These are phyloP conservation scores for Licmophora abbreviata DNA, from an alignment of 108 stramenopile species.

Conservation along the genomic window DNA sequence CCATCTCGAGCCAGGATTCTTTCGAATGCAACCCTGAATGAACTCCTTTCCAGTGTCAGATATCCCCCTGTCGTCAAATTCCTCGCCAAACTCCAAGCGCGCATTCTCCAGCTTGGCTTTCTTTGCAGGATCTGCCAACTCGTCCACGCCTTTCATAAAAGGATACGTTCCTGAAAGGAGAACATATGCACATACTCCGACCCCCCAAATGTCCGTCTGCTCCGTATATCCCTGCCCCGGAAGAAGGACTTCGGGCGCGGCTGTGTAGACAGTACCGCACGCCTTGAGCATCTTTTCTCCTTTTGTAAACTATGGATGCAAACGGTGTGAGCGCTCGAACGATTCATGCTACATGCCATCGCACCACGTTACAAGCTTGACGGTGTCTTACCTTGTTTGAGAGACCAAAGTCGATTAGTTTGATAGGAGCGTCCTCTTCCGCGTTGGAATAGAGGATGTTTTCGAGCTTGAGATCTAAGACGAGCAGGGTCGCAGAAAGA, in stretches of 20 bases:
- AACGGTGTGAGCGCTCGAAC: too few species aligned
- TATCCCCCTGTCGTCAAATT: slow-evolving; percentile 63
- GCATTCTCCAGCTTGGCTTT: slow-evolving; percentile 50
- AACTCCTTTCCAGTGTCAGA: slow-evolving; percentile 57
- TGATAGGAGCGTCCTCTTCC: slow-evolving; percentile 77
- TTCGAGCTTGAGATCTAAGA: slow-evolving; percentile 91
- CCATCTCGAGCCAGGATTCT: slow-evolving; percentile 35
- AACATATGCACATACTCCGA: slow-evolving; percentile 74
- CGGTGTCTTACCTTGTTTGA: slow-evolving; percentile 37
- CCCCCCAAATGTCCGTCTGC: slow-evolving; percentile 78
- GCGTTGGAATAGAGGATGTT: slow-evolving; percentile 88
- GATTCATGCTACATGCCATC: slow-evolving; percentile 56
- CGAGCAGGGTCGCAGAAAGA: too few species aligned
- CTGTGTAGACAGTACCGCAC: slow-evolving; percentile 77
- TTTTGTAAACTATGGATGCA: slow-evolving; percentile 11
- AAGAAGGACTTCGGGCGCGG: slow-evolving; percentile 72
- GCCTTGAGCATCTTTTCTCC: slow-evolving; percentile 24
- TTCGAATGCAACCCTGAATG: slow-evolving; percentile 37
- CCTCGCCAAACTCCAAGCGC: slow-evolving; percentile 66
- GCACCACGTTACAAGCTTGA: slow-evolving; percentile 26
- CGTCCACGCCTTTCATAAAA: slow-evolving; percentile 48
- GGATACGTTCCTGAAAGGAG: slow-evolving; percentile 49
- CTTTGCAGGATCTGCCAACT: slow-evolving; percentile 29
- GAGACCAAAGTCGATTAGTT: slow-evolving; percentile 98
- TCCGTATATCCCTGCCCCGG: slow-evolving; percentile 14